A percentile compares a stretch with the other conserved stretches of the same genome.
phyloP scores from a whole-genome alignment of 495 filamentous ascomycete genomes.

The Penicillium antarcticum region DNA sequence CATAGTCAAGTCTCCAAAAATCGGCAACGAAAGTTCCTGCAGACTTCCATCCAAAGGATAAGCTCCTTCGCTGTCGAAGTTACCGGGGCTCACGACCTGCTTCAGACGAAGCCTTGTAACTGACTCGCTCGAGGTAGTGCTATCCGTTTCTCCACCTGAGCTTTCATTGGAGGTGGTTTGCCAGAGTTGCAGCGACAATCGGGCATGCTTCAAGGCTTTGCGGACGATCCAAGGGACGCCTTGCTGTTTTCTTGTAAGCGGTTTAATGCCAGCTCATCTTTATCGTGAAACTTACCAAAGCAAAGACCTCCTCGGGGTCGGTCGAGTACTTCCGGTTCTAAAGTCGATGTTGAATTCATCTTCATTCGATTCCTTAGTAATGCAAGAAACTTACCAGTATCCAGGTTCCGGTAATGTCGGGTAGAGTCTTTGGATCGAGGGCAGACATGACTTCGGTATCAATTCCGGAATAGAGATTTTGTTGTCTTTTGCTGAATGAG shows the following conservation, averaged over 20 bases:
- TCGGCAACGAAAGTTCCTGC: constrained; percentile 10
- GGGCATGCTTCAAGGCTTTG: constrained; percentile 10
- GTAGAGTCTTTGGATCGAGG: background rate
- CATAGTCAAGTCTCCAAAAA: constrained; percentile 15
- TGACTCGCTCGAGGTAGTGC: background rate
- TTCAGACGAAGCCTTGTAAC: constrained; percentile 12
- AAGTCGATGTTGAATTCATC: background rate
- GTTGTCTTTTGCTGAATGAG: background rate
- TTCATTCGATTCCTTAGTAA: background rate
- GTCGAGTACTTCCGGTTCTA: constrained; percentile 20
- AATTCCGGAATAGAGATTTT: no score
- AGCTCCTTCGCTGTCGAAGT: constrained; percentile 12
- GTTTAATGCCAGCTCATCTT: background rate
- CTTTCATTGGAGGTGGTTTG: constrained; percentile 4
- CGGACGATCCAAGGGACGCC: constrained; percentile 18
- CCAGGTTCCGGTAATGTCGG: constrained; percentile 15
- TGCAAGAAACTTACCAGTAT: constrained; percentile 6
- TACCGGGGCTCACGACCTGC: constrained; percentile 15
- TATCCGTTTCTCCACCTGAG: background rate
- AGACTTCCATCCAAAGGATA: constrained; percentile 10
- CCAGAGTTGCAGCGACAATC: constrained; percentile 10
- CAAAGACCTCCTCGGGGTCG: constrained; percentile 17
- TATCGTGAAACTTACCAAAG: constrained; percentile 5
- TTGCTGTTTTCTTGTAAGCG: constrained; percentile 9
- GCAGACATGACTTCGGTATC: constrained; percentile 6